Evolutionary conservation across 805 yeast species (phyloP).

Genomic region (Millerago galiae): DNA sequence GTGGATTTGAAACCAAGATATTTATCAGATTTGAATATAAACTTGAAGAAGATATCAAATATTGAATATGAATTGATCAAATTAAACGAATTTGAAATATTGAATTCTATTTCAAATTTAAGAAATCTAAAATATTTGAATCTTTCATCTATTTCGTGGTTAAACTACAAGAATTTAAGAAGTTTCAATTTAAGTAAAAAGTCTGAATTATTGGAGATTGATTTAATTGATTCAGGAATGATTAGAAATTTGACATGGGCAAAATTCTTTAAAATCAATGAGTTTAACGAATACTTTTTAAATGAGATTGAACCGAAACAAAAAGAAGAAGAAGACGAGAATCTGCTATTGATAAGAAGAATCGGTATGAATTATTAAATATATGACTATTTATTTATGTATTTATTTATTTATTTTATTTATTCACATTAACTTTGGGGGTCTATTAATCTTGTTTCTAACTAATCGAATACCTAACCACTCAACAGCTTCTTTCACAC

Average conservation of each 20-base stretch:
- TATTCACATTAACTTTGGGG: constrained; percentile 25
- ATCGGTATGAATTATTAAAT: constrained; percentile 22
- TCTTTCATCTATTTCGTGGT: constrained; percentile 42
- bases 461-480: constrained; percentile 77
- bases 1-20: constrained; percentile 3
- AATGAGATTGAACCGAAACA: constrained; percentile 12
- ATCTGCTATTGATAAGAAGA: constrained; percentile 9
- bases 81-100: constrained; percentile 20
- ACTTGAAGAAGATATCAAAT: constrained; percentile 13
- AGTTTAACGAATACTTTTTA: constrained; percentile 14
- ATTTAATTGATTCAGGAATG: constrained; percentile 46
- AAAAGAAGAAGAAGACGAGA: constrained; percentile 5
- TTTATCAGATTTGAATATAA: constrained; percentile 19
- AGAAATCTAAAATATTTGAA: constrained; percentile 27
- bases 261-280: constrained; percentile 9
- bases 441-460: constrained; percentile 32
- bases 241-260: constrained; percentile 42
- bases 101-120: constrained; percentile 27
- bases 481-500: constrained; percentile 79
- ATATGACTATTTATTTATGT: not conserved
- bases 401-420: too few relatives aligned
- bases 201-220: constrained; percentile 21
- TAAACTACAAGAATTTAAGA: constrained; percentile 28
- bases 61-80: constrained; percentile 17
- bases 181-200: not conserved